A percentile compares a stretch with the other conserved stretches of the same genome.
phyloP scores from a whole-genome alignment of 2,329 filamentous ascomycete species.

The Cordyceps militaris region DNA sequence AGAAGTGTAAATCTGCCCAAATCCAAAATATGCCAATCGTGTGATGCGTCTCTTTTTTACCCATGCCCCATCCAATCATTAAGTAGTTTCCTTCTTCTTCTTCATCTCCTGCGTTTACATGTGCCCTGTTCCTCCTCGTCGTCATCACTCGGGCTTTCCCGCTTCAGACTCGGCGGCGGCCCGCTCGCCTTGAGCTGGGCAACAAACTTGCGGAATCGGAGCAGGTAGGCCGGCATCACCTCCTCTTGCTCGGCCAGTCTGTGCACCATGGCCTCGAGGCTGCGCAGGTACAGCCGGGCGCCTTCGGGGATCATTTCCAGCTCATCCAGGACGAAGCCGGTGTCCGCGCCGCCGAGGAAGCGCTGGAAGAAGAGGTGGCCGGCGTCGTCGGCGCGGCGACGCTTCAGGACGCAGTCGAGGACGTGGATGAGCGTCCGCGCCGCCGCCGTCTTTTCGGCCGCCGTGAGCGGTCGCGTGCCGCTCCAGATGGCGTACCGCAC shows the following conservation, averaged over 20 bases:
- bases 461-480: conserved; percentile 30
- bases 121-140: conserved; percentile 22
- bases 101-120: conserved; percentile 13
- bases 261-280: conserved; percentile 28
- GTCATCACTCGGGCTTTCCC: conserved; percentile 18
- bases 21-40: neutral
- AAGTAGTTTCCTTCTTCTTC: too few species aligned
- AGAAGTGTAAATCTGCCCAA: neutral
- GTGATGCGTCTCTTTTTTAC: neutral
- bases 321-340: conserved; percentile 38
- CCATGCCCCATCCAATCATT: neutral
- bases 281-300: conserved; percentile 36
- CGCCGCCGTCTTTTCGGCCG: conserved; percentile 36
- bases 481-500: conserved; percentile 36
- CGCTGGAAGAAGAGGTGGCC: conserved; percentile 34
- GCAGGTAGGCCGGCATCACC: conserved; percentile 29
- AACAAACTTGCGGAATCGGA: conserved; percentile 28
- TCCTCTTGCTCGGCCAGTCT: conserved; percentile 25
- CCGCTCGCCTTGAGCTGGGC: conserved; percentile 24
- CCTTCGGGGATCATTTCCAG: conserved; percentile 37
- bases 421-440: conserved; percentile 42
- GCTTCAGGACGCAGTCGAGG: conserved; percentile 36
- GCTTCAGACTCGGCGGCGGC: conserved; percentile 26
- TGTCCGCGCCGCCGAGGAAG: conserved; percentile 38
- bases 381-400: conserved; percentile 31